Percentiles rank a stretch among this genome's conserved stretches.
Evolutionary conservation across 164 flowering plant species (phyloP).

Genomic region (Pachysandra terminalis): DNA sequence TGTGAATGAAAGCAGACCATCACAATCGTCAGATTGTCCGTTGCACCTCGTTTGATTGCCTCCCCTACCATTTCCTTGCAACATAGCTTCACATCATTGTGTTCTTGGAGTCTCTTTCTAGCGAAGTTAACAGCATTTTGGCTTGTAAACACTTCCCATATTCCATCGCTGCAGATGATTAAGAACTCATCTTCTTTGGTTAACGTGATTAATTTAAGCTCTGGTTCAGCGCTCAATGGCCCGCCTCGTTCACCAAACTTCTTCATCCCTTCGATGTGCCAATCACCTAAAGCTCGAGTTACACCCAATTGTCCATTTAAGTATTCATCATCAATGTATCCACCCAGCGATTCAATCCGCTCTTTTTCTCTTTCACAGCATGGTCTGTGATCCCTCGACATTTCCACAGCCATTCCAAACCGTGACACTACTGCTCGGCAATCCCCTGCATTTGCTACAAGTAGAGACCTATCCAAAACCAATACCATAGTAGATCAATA

Average conservation of each 20-base stretch:
- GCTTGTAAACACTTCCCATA: slow-evolving; percentile 91
- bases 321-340: slow-evolving; percentile 77
- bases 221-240: slow-evolving; percentile 91
- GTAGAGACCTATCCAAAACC: slow-evolving; percentile 59
- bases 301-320: slow-evolving; percentile 79
- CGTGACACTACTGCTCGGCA: slow-evolving; percentile 89
- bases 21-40: slow-evolving; percentile 77
- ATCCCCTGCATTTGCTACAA: slow-evolving; percentile 98
- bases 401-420: slow-evolving; percentile 61
- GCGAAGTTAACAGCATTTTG: slow-evolving; percentile 81
- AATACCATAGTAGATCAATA: background rate
- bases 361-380: slow-evolving; percentile 51
- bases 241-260: slow-evolving; percentile 34
- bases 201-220: slow-evolving; percentile 59
- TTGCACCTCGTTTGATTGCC: slow-evolving; percentile 66
- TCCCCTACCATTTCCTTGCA: slow-evolving; percentile 81
- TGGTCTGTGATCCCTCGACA: slow-evolving; percentile 91
- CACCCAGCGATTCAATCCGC: slow-evolving; percentile 82
- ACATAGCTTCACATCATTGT: slow-evolving; percentile 70
- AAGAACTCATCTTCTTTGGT: slow-evolving; percentile 85
- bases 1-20: slow-evolving; percentile 74
- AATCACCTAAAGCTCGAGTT: slow-evolving; percentile 89
- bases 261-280: slow-evolving; percentile 90
- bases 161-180: slow-evolving; percentile 83
- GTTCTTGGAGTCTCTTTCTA: slow-evolving; percentile 70